phyloP scores from a whole-genome alignment of 345 rosid species.

The Mangifera indica region DNA sequence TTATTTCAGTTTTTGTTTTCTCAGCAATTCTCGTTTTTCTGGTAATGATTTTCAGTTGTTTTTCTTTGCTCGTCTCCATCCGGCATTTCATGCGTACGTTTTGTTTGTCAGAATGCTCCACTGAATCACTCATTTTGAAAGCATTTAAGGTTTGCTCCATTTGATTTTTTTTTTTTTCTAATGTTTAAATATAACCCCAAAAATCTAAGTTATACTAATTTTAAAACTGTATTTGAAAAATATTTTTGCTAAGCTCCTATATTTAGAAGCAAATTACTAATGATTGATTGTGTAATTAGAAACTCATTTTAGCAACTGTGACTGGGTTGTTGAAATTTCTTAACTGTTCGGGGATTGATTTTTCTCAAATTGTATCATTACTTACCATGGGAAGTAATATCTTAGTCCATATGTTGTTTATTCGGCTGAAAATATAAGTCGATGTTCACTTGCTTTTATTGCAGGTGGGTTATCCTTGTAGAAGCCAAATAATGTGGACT shows the following conservation, averaged over 20 bases:
- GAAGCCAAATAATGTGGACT: constrained; percentile 1
- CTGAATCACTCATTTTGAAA: background rate
- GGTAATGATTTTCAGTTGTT: background rate
- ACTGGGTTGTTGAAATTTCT: background rate
- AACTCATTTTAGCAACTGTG: too few species aligned
- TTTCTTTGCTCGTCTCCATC: background rate
- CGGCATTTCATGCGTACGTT: background rate
- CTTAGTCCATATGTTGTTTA: background rate
- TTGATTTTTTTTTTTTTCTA: too few species aligned
- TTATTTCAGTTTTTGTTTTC: too few species aligned
- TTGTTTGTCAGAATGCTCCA: constrained; percentile 4
- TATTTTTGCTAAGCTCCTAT: too few species aligned
- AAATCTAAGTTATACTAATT: too few species aligned
- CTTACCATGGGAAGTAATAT: background rate
- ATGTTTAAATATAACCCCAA: too few species aligned
- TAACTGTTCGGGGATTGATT: background rate
- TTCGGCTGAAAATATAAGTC: background rate
- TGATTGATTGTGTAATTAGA: too few species aligned
- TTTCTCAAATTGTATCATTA: background rate
- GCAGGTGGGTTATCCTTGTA: constrained; percentile 1
- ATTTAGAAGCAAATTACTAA: too few species aligned
- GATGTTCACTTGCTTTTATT: background rate
- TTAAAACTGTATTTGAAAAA: too few species aligned
- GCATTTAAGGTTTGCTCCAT: too few species aligned
- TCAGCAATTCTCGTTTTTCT: background rate